A percentile compares a stretch with the other conserved stretches of the same genome.
Evolutionary conservation across 495 filamentous ascomycete species (phyloP).

Genomic region (Neurospora discreta): DNA sequence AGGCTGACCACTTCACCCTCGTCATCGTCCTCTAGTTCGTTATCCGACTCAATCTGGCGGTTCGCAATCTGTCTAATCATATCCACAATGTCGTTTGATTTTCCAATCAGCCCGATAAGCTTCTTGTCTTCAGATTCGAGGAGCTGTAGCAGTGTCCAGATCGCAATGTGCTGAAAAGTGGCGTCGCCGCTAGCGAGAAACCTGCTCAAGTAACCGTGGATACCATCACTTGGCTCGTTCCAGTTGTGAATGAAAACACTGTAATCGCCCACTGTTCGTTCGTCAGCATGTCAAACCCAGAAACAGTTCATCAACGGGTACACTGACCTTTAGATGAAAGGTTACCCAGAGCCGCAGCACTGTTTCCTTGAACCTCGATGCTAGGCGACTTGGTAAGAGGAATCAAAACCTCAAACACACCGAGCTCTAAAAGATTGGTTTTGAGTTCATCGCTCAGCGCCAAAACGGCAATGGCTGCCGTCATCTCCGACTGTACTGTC

Average conservation of each 20-base stretch:
- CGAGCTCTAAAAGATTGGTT: conserved; percentile 76
- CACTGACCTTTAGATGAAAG: conserved; percentile 86
- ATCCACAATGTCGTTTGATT: conserved; percentile 77
- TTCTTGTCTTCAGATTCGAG: conserved; percentile 87
- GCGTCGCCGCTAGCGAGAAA: conserved; percentile 91
- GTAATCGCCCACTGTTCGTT: conserved; percentile 75
- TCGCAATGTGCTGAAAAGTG: conserved; percentile 98
- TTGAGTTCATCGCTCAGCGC: conserved; percentile 95
- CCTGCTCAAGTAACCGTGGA: conserved; percentile 85
- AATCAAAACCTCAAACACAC: conserved; percentile 93
- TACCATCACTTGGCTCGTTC: conserved; percentile 83
- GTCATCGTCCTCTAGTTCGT: conserved; percentile 74
- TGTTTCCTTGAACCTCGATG: conserved; percentile 97
- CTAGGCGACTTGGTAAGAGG: conserved; percentile 90
- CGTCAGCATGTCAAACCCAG: background rate
- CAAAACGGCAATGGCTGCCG: conserved; percentile 93
- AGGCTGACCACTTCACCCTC: conserved; percentile 89
- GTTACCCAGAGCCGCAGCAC: conserved; percentile 89
- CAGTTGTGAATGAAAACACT: conserved; percentile 90
- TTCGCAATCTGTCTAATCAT: conserved; percentile 87
- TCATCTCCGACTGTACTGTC: conserved; percentile 97
- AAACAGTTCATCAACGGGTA: background rate
- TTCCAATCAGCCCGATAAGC: conserved; percentile 71
- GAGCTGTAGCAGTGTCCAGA: conserved; percentile 93
- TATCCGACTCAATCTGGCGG: conserved; percentile 80